Percentiles rank a stretch among this genome's conserved stretches.
phyloP scores from a whole-genome alignment of 2,329 filamentous ascomycete genomes.

The Lecanicillium sp. region DNA sequence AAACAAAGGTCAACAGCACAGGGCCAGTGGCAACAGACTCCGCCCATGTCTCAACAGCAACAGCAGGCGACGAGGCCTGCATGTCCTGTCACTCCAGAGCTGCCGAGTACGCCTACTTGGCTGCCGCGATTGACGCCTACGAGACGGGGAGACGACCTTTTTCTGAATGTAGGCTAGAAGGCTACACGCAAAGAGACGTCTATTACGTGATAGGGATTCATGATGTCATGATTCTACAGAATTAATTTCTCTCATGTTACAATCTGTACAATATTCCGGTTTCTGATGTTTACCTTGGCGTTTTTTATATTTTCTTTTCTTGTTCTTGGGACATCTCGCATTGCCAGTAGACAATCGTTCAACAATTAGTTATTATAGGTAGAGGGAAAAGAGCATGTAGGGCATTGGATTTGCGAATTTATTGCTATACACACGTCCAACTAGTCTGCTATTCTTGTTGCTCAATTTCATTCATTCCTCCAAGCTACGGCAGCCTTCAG shows the following conservation, averaged over 20 bases:
- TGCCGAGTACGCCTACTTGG: conserved; percentile 48
- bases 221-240: conserved; percentile 1
- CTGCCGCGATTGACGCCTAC: conserved; percentile 59
- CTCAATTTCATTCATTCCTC: no score
- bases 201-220: neutral
- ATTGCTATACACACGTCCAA: no score
- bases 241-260: conserved; percentile 5
- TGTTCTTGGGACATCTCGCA: neutral
- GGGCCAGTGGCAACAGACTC: conserved; percentile 4
- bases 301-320: conserved; percentile 7
- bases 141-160: conserved; percentile 57
- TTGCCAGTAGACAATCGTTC: conserved; percentile 1
- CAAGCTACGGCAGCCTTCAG: no score
- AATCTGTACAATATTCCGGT: no score
- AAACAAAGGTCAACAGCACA: conserved; percentile 10
- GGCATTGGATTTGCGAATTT: no score
- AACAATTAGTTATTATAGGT: neutral
- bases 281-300: no score
- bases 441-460: no score
- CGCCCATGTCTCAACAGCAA: conserved; percentile 8
- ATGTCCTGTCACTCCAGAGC: conserved; percentile 10
- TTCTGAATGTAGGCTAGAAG: conserved; percentile 42
- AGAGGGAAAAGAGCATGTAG: no score
- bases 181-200: neutral
- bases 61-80: neutral